Evolutionary conservation across 768 basidiomycete species (phyloP).

Genomic region (Candolleomyces aberdarensis): DNA sequence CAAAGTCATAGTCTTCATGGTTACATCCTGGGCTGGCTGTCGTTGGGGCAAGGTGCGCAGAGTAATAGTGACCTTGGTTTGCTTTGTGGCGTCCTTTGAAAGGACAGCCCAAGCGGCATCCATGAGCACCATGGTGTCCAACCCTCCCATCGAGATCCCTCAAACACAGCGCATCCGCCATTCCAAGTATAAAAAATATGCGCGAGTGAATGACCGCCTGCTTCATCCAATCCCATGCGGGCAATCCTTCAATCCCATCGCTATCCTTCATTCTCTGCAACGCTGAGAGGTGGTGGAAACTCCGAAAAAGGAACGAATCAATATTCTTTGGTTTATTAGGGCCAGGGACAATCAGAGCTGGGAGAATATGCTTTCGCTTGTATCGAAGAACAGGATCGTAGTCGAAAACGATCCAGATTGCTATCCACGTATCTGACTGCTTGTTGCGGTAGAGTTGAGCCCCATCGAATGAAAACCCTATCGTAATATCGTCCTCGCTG

Average conservation of each 20-base stretch:
- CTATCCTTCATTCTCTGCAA: constrained; percentile 27
- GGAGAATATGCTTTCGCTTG: constrained; percentile 26
- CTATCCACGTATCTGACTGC: constrained; percentile 39
- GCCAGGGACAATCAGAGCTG: constrained; percentile 31
- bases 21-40: constrained; percentile 20
- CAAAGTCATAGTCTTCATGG: constrained; percentile 21
- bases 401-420: constrained; percentile 30
- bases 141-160: constrained; percentile 28
- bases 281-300: constrained; percentile 32
- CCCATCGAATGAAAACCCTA: constrained; percentile 35
- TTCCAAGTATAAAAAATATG: constrained; percentile 20
- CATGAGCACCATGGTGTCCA: constrained; percentile 24
- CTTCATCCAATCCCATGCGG: not conserved
- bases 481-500: constrained; percentile 22
- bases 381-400: constrained; percentile 26
- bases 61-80: constrained; percentile 25
- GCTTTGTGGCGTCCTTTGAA: not conserved
- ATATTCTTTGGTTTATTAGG: constrained; percentile 34
- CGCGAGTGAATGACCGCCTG: constrained; percentile 14
- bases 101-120: constrained; percentile 8
- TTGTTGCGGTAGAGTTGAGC: constrained; percentile 39
- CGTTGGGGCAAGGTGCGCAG: constrained; percentile 22
- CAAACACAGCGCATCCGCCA: constrained; percentile 31
- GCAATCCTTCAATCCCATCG: not conserved
- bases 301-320: constrained; percentile 31